These are phyloP conservation scores for Wickerhamiella alocasiicola DNA, from an alignment of 805 yeast species.

Conservation along the genomic window DNA sequence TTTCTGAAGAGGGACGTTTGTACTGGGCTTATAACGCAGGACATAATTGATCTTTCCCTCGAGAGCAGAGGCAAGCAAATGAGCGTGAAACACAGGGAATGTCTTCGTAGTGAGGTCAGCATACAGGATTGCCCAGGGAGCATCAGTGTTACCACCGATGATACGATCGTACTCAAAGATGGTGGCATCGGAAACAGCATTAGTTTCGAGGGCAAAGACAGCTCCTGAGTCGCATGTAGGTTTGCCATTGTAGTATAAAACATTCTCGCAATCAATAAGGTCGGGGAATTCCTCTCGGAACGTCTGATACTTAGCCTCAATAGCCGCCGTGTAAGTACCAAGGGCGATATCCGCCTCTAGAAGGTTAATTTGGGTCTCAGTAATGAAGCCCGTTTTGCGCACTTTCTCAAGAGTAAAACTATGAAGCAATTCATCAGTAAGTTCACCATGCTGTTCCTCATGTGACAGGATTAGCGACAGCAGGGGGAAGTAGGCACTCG, in stretches of 20 bases:
- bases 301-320: constrained; percentile 50
- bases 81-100: constrained; percentile 46
- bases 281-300: constrained; percentile 31
- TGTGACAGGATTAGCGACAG: constrained; percentile 18
- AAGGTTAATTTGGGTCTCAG: constrained; percentile 14
- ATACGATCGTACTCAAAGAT: constrained; percentile 43
- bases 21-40: constrained; percentile 54
- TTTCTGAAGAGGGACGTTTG: background rate
- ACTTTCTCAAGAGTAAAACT: constrained; percentile 19
- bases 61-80: constrained; percentile 46
- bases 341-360: constrained; percentile 36
- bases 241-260: constrained; percentile 41
- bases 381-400: constrained; percentile 13
- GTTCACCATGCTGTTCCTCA: constrained; percentile 13
- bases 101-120: constrained; percentile 44
- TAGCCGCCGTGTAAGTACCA: constrained; percentile 44
- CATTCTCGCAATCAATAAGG: constrained; percentile 31
- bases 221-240: constrained; percentile 57
- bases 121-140: constrained; percentile 53
- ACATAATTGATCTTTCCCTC: constrained; percentile 58
- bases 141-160: constrained; percentile 27
- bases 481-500: constrained; percentile 27
- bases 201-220: constrained; percentile 63
- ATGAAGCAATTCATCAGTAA: constrained; percentile 14
- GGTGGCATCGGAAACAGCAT: constrained; percentile 19